Percentiles rank a stretch among this genome's conserved stretches.
These are phyloP conservation scores for Magnolia officinalis DNA, from an alignment of 164 flowering plant genomes.

Conservation along the genomic window DNA sequence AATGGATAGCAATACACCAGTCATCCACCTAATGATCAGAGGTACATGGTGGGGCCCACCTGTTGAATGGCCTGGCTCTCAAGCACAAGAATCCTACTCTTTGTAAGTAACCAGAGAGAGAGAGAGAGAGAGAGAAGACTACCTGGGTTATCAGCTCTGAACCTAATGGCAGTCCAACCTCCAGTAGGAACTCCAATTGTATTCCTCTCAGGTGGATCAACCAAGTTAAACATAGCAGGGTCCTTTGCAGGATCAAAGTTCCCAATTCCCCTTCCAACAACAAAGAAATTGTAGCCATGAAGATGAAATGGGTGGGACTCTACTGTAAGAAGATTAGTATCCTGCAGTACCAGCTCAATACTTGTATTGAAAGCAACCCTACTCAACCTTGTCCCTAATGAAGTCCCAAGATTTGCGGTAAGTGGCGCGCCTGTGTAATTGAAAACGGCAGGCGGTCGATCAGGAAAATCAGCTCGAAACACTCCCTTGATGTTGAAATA, in stretches of 20 bases:
- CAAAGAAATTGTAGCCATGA: conserved; percentile 54
- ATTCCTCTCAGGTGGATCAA: conserved; percentile 74
- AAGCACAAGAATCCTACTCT: background rate
- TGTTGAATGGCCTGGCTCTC: background rate
- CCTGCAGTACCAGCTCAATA: conserved; percentile 48
- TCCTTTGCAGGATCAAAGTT: conserved; percentile 44
- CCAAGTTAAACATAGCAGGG: conserved; percentile 51
- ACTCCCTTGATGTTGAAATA: conserved; percentile 38
- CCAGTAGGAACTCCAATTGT: conserved; percentile 71
- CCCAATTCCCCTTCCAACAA: conserved; percentile 49
- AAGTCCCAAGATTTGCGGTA: conserved; percentile 40
- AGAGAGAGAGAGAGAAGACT: background rate
- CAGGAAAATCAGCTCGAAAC: conserved; percentile 44
- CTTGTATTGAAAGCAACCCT: conserved; percentile 41
- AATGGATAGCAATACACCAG: too few species aligned
- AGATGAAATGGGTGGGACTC: conserved; percentile 62
- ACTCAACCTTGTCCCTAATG: conserved; percentile 38
- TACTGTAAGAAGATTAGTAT: conserved; percentile 43
- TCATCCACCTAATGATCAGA: background rate
- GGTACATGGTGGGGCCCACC: background rate
- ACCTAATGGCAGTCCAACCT: conserved; percentile 72
- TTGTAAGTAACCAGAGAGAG: background rate
- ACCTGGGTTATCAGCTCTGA: conserved; percentile 74
- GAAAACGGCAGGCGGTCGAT: conserved; percentile 36
- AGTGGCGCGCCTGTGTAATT: conserved; percentile 55